Conservation (phyloP, 768 basidiomycete species). For the Tylopilus rubrobrunneus region DNA sequence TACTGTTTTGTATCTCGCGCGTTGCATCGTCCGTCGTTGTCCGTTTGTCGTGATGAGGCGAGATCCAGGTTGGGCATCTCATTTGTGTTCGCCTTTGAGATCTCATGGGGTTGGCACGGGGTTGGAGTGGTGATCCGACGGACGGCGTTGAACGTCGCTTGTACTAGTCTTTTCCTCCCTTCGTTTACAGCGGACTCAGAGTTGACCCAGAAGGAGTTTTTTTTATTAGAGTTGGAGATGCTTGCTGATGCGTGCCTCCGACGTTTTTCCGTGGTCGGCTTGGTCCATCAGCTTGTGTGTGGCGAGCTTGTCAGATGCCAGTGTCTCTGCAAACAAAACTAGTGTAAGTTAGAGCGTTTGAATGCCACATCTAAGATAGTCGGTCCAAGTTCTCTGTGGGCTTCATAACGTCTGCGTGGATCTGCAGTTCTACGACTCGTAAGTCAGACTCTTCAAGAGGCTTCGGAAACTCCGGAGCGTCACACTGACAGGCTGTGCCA, state of each 20-base stretch:
- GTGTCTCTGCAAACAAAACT: too few relatives aligned
- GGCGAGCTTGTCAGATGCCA: too few relatives aligned
- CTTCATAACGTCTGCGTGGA: too few relatives aligned
- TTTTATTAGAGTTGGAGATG: slow-evolving; percentile 1
- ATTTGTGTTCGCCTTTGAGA: slow-evolving; percentile 3
- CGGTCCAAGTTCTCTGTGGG: too few relatives aligned
- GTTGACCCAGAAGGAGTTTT: slow-evolving; percentile 10
- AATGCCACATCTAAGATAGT: too few relatives aligned
- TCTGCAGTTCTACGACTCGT: too few relatives aligned
- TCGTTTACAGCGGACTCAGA: slow-evolving; percentile 15
- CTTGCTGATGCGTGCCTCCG: not conserved
- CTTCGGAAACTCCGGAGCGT: too few relatives aligned
- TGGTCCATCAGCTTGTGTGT: too few relatives aligned
- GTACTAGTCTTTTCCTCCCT: slow-evolving; percentile 8
- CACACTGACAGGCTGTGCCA: too few relatives aligned
- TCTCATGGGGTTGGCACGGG: not conserved
- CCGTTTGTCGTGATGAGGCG: not conserved
- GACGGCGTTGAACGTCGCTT: slow-evolving; percentile 16
- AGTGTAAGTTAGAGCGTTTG: too few relatives aligned
- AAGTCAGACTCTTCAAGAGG: too few relatives aligned
- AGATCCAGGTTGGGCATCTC: slow-evolving; percentile 1
- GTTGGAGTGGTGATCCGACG: not conserved
- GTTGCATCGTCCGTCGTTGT: slow-evolving; percentile 7
- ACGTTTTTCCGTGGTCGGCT: not conserved
- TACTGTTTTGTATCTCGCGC: slow-evolving; percentile 12